Base-by-base conservation (phyloP, 257 asterid species). In the Solanum virginianum region DNA sequence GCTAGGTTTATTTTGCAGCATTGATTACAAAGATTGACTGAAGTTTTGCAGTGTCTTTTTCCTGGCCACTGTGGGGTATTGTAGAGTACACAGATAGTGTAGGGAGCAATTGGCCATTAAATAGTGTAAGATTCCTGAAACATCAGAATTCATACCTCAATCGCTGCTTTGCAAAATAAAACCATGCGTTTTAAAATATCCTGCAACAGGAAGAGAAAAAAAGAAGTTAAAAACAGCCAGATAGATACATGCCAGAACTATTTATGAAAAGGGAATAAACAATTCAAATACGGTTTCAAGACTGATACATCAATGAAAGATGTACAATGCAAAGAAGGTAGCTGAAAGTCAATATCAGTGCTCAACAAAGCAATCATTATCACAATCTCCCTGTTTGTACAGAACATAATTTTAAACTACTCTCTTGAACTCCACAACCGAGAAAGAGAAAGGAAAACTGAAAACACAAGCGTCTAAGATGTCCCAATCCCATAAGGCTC, bases 121-220 rank as follows among this genome's bases (percentile, higher is more conserved):
- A 20, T 72, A 72, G 26, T 20, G 80, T 22, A 43, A 43, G 36
- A 56, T 43, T 72, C 18, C 56, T 18, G 17, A 72, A 72, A 43
- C 26, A 43, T 72, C 80, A 72, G 36, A 71, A 55, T 13, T 47
- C 87, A 85, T 94, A 96, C 99, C 98, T 95, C 99, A 59, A 94
- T 89, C 63, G 99, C 98, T 74, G 97, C 97, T 95, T 94, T 97
- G 93, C 99, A 97, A 81, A 97, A 95, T 87, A 95, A 89, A 86
- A 86, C 85, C 99, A 97, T 95, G 88, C 98, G 98, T 88, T 93
- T 97, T 81, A 97, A 89, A 92, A 97, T 88, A 84, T 97, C 99
- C 99, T 95, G 98, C 89, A 89, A 83, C 41, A 88, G 75, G 36
- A 63, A 89, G 83, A 43, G 83, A 60, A 88, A 79, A 63, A 72